Conservation (phyloP, 768 basidiomycete species). For the Lentinula sp. region DNA sequence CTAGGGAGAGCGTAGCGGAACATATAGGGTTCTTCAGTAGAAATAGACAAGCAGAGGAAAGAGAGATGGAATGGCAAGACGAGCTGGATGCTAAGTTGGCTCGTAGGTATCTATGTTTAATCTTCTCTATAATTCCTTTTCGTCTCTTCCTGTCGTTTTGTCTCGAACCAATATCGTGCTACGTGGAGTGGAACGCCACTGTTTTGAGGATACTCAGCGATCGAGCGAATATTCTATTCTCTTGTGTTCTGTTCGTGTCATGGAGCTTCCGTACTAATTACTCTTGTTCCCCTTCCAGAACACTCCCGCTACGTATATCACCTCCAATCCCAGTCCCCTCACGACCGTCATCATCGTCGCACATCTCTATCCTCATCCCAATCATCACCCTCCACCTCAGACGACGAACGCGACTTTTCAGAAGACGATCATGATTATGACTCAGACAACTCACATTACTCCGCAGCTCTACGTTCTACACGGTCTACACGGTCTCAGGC, state of each 20-base stretch:
- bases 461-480: not conserved
- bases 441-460: not conserved
- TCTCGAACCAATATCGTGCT: no score
- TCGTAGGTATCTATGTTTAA: constrained; percentile 38
- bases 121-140: not conserved
- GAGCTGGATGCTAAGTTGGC: constrained; percentile 66
- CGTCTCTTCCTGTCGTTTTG: not conserved
- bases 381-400: not conserved
- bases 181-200: no score
- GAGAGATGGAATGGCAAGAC: constrained; percentile 38
- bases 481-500: not conserved
- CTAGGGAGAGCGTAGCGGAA: constrained; percentile 56
- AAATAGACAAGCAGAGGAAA: constrained; percentile 36
- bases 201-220: no score
- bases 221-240: no score
- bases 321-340: constrained; percentile 24
- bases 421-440: not conserved
- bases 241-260: not conserved
- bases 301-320: constrained; percentile 62
- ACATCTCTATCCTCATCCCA: not conserved
- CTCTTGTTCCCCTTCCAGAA: constrained; percentile 29
- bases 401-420: not conserved
- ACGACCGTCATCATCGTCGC: not conserved
- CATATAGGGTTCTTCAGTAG: constrained; percentile 55
- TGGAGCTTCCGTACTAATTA: not conserved